Evolutionary conservation across 495 filamentous ascomycete species (phyloP).

Genomic region (Aspergillus affinis): DNA sequence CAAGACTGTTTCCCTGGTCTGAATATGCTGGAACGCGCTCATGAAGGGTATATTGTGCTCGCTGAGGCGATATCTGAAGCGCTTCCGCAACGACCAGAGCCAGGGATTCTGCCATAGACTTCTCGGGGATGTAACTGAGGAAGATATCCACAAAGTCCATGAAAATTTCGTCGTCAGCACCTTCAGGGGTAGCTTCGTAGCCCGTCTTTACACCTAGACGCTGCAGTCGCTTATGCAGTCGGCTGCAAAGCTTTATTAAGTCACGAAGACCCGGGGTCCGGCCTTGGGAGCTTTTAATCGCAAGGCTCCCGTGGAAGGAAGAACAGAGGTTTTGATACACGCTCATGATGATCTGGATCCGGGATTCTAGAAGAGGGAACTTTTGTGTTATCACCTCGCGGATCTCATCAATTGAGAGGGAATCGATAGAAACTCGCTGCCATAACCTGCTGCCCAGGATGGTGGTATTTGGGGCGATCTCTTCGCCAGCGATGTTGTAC

Average conservation of each 20-base stretch:
- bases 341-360: conserved; percentile 67
- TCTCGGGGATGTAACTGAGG: conserved; percentile 71
- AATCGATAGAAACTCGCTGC: conserved; percentile 67
- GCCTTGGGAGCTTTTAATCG: conserved; percentile 47
- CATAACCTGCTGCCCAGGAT: conserved; percentile 82
- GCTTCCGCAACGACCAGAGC: conserved; percentile 72
- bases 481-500: conserved; percentile 67
- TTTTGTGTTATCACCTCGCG: conserved; percentile 66
- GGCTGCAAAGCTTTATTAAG: conserved; percentile 83
- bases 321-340: conserved; percentile 70
- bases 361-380: conserved; percentile 67
- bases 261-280: conserved; percentile 68
- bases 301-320: conserved; percentile 47
- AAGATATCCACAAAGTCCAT: conserved; percentile 89
- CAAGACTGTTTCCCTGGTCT: conserved; percentile 55
- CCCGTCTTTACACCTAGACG: conserved; percentile 64
- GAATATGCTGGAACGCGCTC: conserved; percentile 65
- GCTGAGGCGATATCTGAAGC: conserved; percentile 79
- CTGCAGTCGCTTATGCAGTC: conserved; percentile 61
- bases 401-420: conserved; percentile 69
- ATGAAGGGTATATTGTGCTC: conserved; percentile 66
- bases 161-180: conserved; percentile 79
- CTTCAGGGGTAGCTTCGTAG: conserved; percentile 71
- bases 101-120: conserved; percentile 57
- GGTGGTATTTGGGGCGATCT: conserved; percentile 51